Evolutionary conservation across 2,329 filamentous ascomycete species (phyloP).

Genomic region (Gnomoniopsis smithogilvyi): DNA sequence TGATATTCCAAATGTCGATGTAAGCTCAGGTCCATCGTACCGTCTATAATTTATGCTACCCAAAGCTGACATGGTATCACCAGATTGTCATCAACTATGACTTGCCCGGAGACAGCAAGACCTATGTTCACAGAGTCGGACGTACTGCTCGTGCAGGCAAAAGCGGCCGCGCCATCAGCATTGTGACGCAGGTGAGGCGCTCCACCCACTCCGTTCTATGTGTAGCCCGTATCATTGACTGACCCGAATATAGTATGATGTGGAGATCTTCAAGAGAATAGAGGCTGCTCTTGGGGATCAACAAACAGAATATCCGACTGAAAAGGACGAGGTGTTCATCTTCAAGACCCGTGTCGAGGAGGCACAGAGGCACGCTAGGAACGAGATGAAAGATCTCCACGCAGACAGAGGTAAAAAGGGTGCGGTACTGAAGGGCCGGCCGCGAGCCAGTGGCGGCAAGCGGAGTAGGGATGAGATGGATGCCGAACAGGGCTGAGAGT

Average conservation of each 20-base stretch:
- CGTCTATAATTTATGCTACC: neutral
- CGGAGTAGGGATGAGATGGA: conserved; percentile 64
- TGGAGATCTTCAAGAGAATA: conserved; percentile 77
- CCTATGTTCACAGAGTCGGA: conserved; percentile 86
- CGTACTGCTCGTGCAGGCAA: conserved; percentile 86
- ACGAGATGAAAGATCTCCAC: conserved; percentile 76
- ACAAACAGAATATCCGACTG: conserved; percentile 63
- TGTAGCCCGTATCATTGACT: neutral
- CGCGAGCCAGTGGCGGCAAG: conserved; percentile 40
- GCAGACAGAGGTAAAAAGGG: conserved; percentile 64
- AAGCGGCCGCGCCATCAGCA: conserved; percentile 72
- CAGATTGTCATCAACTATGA: conserved; percentile 50
- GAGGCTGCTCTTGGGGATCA: conserved; percentile 80
- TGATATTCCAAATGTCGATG: conserved; percentile 86
- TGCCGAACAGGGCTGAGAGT: conserved; percentile 62
- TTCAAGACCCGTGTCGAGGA: conserved; percentile 76
- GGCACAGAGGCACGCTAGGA: conserved; percentile 75
- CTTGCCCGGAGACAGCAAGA: conserved; percentile 80
- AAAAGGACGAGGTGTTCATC: conserved; percentile 82
- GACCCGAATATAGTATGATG: conserved; percentile 41
- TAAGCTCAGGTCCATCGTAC: conserved; percentile 15
- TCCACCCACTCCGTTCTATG: neutral
- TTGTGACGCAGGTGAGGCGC: conserved; percentile 65
- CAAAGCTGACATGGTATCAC: neutral
- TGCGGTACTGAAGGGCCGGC: conserved; percentile 41